Evolutionary conservation across 192 early-diverging fungal genomes (phyloP).

Genomic region (Backusella sp.): DNA sequence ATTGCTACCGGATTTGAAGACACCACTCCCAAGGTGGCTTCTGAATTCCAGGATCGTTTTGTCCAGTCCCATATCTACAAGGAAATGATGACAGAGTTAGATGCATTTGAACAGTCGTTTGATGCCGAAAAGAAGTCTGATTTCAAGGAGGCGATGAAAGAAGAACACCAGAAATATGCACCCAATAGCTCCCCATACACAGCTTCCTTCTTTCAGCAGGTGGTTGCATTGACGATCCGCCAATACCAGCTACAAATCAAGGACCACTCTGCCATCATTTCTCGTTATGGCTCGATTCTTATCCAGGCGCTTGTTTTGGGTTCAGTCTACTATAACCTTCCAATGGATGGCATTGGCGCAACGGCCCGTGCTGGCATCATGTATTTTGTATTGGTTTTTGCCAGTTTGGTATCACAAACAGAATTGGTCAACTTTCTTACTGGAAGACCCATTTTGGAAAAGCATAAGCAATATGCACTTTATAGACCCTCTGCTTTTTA

Average conservation of each 20-base stretch:
- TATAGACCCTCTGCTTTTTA: constrained; percentile 61
- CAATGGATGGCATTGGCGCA: constrained; percentile 56
- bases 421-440: constrained; percentile 69
- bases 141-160: constrained; percentile 47
- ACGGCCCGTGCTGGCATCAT: constrained; percentile 77
- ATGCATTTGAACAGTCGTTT: constrained; percentile 42
- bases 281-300: constrained; percentile 48
- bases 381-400: constrained; percentile 60
- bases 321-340: constrained; percentile 65
- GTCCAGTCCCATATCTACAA: constrained; percentile 40
- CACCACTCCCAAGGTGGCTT: constrained; percentile 50
- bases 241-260: constrained; percentile 62
- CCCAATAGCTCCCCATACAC: constrained; percentile 58
- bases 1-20: constrained; percentile 50
- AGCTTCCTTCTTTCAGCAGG: constrained; percentile 64
- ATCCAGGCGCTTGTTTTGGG: constrained; percentile 72
- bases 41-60: constrained; percentile 64
- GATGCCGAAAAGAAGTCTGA: constrained; percentile 19
- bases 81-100: constrained; percentile 38
- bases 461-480: constrained; percentile 75
- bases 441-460: constrained; percentile 71
- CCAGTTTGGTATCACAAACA: constrained; percentile 58
- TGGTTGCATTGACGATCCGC: constrained; percentile 59
- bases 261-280: constrained; percentile 47
- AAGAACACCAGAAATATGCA: constrained; percentile 53